Base-by-base conservation (phyloP, 1,139 yeast species). In the Suhomyces kunorum region DNA sequence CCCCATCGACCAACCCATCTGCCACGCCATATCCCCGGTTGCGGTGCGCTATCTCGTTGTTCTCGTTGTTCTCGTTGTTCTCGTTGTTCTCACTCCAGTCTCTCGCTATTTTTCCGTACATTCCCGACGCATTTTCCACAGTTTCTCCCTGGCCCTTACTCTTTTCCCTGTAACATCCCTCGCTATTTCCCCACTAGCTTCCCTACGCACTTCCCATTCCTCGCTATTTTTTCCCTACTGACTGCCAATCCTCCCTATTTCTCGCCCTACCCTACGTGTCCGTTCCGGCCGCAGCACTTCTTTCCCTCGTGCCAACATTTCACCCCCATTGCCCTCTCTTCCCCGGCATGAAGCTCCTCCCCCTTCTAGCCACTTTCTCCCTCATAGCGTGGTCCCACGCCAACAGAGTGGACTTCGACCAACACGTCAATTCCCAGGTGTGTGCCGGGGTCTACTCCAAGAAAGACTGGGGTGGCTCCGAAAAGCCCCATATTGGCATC, bases 401-500 rank as follows among this genome's bases (percentile, higher is more conserved):
- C 32, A 80, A 81, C 51, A 64, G 65, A 48, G 81, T 74, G 37
- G 54, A 55, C 19, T 68, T 85, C 47, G 74, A 76, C 38, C 63
- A 74, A 12, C 59, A 61, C 7, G 54, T 62, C 27, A 53, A 61
- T 36, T 71, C 83, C 15, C 94, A 87, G 56, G 80, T 80, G 20
- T 92, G 98, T 62, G 76, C 90, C 8, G 98, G 98, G 28, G 81
- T 92, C 78, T 92, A 90, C 64, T 78, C 92, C 39, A 84, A 83
- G 53, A 74, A 80, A 36, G 96, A 90, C 58, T 87, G 95, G 92
- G 86, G 88, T 36, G 98, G 98, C 30, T 72, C 77, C 27, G 61
- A 65, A 9, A 78, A 74, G 43, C 90, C 94, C 8, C 81, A 74
- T 50, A 81, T 85, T 42, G 70, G 73, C 8, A 66, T 84, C 38